Percentiles rank a stretch among this genome's conserved stretches.
Evolutionary conservation across 2,329 filamentous ascomycete species (phyloP).

Genomic region (Thielaviopsis musarum): DNA sequence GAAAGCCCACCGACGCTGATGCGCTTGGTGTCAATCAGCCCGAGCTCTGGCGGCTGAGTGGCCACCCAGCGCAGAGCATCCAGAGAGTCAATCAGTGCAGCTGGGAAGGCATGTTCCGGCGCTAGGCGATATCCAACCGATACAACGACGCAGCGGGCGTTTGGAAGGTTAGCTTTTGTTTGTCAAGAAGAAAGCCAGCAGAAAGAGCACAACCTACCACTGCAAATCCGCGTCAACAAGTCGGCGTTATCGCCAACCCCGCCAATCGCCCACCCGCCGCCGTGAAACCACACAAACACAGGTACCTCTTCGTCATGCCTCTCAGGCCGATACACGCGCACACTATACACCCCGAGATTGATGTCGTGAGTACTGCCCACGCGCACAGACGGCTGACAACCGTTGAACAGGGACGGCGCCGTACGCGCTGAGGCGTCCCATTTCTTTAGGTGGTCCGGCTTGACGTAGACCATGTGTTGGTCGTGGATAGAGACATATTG

Average conservation of each 20-base stretch:
- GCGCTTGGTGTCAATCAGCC: slow-evolving; percentile 16
- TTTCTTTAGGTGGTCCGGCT: slow-evolving; percentile 18
- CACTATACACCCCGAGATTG: slow-evolving; percentile 16
- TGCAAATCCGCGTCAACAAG: slow-evolving; percentile 19
- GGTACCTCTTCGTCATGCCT: slow-evolving; percentile 13
- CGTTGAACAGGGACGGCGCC: slow-evolving; percentile 16
- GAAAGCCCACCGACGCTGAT: slow-evolving; percentile 20
- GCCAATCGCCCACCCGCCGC: slow-evolving; percentile 24
- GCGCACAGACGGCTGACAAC: slow-evolving; percentile 15
- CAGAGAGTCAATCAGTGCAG: slow-evolving; percentile 20
- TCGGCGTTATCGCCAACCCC: slow-evolving; percentile 20
- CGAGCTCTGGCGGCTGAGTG: slow-evolving; percentile 11
- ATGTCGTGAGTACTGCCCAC: slow-evolving; percentile 18
- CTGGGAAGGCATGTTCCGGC: slow-evolving; percentile 21
- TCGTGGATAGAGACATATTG: slow-evolving; percentile 24
- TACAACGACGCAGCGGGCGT: slow-evolving; percentile 18
- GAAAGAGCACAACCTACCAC: slow-evolving; percentile 12
- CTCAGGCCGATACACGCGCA: slow-evolving; percentile 20
- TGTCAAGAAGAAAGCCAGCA: too few species aligned
- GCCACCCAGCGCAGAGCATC: slow-evolving; percentile 19
- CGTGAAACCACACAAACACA: slow-evolving; percentile 24
- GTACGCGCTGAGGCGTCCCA: slow-evolving; percentile 21
- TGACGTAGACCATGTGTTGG: slow-evolving; percentile 21
- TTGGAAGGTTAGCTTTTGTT: not conserved
- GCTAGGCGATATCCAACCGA: slow-evolving; percentile 21